phyloP scores from a whole-genome alignment of 2,329 filamentous ascomycete species.

The Penicillium aurantiogriseum region DNA sequence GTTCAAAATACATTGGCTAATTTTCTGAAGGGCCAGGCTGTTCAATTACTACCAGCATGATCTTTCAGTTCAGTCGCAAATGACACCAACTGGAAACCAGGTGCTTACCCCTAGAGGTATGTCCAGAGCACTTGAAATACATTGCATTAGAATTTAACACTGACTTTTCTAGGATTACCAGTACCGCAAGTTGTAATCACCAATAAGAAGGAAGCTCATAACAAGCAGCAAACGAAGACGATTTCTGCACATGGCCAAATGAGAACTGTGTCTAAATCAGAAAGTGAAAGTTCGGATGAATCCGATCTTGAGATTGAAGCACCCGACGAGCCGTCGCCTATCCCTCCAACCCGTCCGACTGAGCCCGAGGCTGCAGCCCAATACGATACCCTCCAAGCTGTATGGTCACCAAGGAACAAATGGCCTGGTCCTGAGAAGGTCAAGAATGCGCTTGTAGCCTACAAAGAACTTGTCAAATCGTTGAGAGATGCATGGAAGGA shows the following conservation, averaged over 20 bases:
- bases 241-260: slow-evolving; percentile 6
- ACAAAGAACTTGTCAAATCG: slow-evolving; percentile 59
- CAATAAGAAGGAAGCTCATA: slow-evolving; percentile 22
- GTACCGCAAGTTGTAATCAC: slow-evolving; percentile 12
- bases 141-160: background rate
- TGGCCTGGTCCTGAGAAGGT: slow-evolving; percentile 52
- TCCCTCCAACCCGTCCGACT: slow-evolving; percentile 53
- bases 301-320: slow-evolving; percentile 53
- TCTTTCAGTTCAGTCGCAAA: slow-evolving; percentile 25
- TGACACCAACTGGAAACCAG: slow-evolving; percentile 6
- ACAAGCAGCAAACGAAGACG: slow-evolving; percentile 25
- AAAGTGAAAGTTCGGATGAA: slow-evolving; percentile 51
- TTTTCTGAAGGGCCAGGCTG: slow-evolving; percentile 10
- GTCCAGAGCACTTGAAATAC: background rate
- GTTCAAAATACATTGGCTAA: background rate
- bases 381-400: slow-evolving; percentile 61
- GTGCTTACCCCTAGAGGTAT: slow-evolving; percentile 5
- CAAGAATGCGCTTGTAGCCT: slow-evolving; percentile 54
- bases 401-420: slow-evolving; percentile 58
- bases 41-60: slow-evolving; percentile 32
- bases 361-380: slow-evolving; percentile 53
- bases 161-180: background rate
- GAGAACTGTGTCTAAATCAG: slow-evolving; percentile 39
- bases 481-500: slow-evolving; percentile 63
- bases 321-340: slow-evolving; percentile 55